phyloP scores from a whole-genome alignment of 768 basidiomycete genomes.

The Suillus subluteus region DNA sequence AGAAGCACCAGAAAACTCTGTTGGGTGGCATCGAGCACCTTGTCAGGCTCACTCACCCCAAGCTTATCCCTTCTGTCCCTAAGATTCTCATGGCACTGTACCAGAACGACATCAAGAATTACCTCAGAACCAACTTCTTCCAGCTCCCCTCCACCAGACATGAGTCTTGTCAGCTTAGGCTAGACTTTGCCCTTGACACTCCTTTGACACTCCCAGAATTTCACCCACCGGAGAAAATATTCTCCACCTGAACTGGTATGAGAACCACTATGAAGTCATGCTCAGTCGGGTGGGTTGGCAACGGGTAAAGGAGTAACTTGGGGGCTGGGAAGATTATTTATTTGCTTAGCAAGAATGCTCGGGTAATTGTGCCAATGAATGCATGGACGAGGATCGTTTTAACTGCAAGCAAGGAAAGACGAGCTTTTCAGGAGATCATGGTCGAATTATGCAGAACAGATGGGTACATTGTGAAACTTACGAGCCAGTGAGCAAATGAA shows the following conservation, averaged over 20 bases:
- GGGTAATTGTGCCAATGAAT: slow-evolving; percentile 43
- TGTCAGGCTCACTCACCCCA: too few species aligned
- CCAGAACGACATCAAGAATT: too few species aligned
- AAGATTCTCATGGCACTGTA: too few species aligned
- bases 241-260: slow-evolving; percentile 59
- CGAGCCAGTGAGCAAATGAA: too few species aligned
- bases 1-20: too few species aligned
- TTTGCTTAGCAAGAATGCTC: slow-evolving; percentile 35
- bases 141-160: slow-evolving; percentile 23
- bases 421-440: not conserved
- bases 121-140: slow-evolving; percentile 10
- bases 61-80: too few species aligned
- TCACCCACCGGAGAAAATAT: slow-evolving; percentile 29
- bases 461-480: not conserved
- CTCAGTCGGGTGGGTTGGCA: slow-evolving; percentile 54
- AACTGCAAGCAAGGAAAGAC: slow-evolving; percentile 39
- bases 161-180: slow-evolving; percentile 8
- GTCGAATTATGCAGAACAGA: not conserved
- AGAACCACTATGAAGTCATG: slow-evolving; percentile 40
- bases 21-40: too few species aligned
- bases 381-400: slow-evolving; percentile 53
- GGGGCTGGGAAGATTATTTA: slow-evolving; percentile 65
- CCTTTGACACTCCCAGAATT: slow-evolving; percentile 21
- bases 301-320: slow-evolving; percentile 77
- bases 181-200: slow-evolving; percentile 33